Evolutionary conservation across 192 early-diverging fungal genomes (phyloP).

Genomic region (Geosiphon pyriformis): DNA sequence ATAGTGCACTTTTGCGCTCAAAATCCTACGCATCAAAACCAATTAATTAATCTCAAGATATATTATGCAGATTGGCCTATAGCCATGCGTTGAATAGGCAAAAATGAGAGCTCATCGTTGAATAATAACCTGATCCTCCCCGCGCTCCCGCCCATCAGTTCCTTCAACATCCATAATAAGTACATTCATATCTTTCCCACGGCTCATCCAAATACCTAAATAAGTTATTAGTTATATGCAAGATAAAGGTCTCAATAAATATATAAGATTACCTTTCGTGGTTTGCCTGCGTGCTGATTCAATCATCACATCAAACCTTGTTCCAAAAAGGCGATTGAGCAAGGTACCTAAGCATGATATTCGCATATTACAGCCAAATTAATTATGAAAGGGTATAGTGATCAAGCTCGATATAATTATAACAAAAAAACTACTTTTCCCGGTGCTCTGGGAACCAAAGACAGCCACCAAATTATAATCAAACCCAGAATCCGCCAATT

Average conservation of each 20-base stretch:
- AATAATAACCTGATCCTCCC: conserved; percentile 77
- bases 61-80: background rate
- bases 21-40: conserved; percentile 62
- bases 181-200: conserved; percentile 71
- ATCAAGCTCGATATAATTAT: background rate
- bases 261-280: conserved; percentile 73
- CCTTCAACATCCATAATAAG: conserved; percentile 99
- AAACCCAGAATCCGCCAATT: conserved; percentile 77
- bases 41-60: background rate
- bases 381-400: background rate
- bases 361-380: too few species aligned
- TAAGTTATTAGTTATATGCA: background rate
- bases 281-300: conserved; percentile 82
- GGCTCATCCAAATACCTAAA: conserved; percentile 82
- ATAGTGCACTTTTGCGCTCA: conserved; percentile 96
- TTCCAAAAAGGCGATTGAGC: conserved; percentile 92
- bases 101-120: background rate
- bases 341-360: conserved; percentile 79
- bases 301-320: conserved; percentile 94
- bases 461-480: conserved; percentile 96
- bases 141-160: conserved; percentile 96
- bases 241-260: background rate
- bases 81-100: background rate
- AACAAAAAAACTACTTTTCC: conserved; percentile 62
- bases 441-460: conserved; percentile 98